Evolutionary conservation across 2,329 filamentous ascomycete genomes (phyloP).

Genomic region (Metarhizium robertsii): DNA sequence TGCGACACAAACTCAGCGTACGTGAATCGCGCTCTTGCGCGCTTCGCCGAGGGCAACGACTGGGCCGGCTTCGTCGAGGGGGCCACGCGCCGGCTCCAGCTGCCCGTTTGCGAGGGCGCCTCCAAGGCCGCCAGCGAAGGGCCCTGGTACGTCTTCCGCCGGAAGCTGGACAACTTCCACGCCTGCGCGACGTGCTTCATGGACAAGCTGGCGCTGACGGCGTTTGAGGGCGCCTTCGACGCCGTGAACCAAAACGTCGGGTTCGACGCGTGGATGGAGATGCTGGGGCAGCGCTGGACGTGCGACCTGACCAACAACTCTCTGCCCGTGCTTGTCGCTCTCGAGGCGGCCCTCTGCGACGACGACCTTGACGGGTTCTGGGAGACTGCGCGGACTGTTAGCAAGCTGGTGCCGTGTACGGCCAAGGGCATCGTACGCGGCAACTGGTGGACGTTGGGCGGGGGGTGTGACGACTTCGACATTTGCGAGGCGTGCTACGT

Average conservation of each 20-base stretch:
- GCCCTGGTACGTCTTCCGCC: slow-evolving; percentile 18
- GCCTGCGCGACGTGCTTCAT: slow-evolving; percentile 26
- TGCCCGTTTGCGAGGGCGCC: slow-evolving; percentile 21
- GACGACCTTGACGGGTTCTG: slow-evolving; percentile 19
- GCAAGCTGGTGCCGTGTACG: slow-evolving; percentile 16
- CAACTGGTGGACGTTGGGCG: slow-evolving; percentile 24
- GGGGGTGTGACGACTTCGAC: slow-evolving; percentile 13
- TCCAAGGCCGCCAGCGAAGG: slow-evolving; percentile 11
- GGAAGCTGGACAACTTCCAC: slow-evolving; percentile 15
- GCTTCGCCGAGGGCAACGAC: slow-evolving; percentile 13
- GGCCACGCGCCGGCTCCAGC: slow-evolving; percentile 12
- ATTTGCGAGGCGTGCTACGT: slow-evolving; percentile 26
- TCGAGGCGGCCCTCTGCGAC: slow-evolving; percentile 15
- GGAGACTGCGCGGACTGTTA: slow-evolving; percentile 14
- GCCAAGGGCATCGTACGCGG: slow-evolving; percentile 18
- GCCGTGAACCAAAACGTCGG: slow-evolving; percentile 8
- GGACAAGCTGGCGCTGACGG: slow-evolving; percentile 21
- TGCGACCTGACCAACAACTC: slow-evolving; percentile 16
- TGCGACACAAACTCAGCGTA: slow-evolving; percentile 22
- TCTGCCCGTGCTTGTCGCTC: slow-evolving; percentile 15
- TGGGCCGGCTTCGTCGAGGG: slow-evolving; percentile 21
- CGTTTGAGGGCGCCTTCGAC: slow-evolving; percentile 19
- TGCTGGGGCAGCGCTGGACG: slow-evolving; percentile 12
- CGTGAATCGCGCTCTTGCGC: slow-evolving; percentile 10
- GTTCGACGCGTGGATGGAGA: slow-evolving; percentile 14